Conservation (phyloP, 163 green algal species). For the Chlorella variabilis region DNA sequence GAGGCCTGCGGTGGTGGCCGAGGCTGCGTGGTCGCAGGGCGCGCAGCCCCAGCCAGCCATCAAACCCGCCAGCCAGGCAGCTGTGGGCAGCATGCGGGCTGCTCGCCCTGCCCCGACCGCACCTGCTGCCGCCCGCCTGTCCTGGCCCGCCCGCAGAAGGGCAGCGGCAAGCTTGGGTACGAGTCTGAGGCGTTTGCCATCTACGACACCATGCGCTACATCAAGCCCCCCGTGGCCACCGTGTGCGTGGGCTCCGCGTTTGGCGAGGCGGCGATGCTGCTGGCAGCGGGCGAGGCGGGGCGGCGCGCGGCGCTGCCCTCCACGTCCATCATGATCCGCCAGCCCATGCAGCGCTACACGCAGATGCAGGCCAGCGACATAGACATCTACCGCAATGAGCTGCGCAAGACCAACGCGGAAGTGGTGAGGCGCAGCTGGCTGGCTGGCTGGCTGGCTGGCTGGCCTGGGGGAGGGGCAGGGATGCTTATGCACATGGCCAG, state of each 20-base stretch:
- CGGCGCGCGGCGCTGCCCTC: slow-evolving; percentile 55
- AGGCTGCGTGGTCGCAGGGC: too few relatives aligned
- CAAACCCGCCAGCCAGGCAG: too few relatives aligned
- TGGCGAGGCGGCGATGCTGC: slow-evolving; percentile 96
- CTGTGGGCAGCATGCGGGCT: too few relatives aligned
- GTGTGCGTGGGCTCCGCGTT: slow-evolving; percentile 95
- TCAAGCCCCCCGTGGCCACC: slow-evolving; percentile 86
- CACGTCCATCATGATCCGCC: slow-evolving; percentile 40
- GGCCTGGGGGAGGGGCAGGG: too few relatives aligned
- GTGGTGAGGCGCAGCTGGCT: too few relatives aligned
- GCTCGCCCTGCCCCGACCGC: too few relatives aligned
- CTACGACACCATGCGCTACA: slow-evolving; percentile 96
- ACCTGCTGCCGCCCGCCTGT: too few relatives aligned
- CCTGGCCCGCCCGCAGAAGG: slow-evolving; percentile 84
- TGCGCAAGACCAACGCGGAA: slow-evolving; percentile 85
- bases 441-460: too few relatives aligned
- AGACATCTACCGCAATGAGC: slow-evolving; percentile 95
- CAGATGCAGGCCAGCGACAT: slow-evolving; percentile 98
- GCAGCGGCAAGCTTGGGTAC: slow-evolving; percentile 94
- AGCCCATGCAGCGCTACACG: slow-evolving; percentile 92
- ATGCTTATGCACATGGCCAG: too few relatives aligned
- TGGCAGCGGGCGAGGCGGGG: slow-evolving; percentile 88
- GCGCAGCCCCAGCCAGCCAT: too few relatives aligned
- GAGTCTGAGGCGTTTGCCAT: slow-evolving; percentile 98
- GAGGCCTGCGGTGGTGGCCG: too few relatives aligned